Evolutionary conservation across 345 rosid species (phyloP).

Genomic region (Euclidium syriacum): DNA sequence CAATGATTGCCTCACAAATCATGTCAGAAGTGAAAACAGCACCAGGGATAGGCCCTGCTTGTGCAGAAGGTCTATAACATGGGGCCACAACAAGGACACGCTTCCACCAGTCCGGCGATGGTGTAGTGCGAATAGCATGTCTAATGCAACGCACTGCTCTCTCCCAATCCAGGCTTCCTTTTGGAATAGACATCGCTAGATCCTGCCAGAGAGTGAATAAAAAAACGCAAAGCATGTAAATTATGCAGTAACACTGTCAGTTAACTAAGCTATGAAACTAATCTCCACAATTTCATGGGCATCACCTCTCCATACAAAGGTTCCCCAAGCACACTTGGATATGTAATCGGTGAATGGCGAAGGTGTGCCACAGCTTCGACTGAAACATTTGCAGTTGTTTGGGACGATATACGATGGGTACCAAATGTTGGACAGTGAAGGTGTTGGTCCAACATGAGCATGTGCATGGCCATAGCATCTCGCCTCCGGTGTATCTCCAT

Average conservation of each 20-base stretch:
- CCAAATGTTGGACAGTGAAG: slow-evolving; percentile 98
- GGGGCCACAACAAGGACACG: slow-evolving; percentile 95
- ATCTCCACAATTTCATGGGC: neutral
- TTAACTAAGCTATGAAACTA: slow-evolving; percentile 6
- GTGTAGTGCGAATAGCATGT: slow-evolving; percentile 91
- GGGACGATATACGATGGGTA: slow-evolving; percentile 73
- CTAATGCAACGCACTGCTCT: slow-evolving; percentile 96
- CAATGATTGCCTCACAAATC: slow-evolving; percentile 92
- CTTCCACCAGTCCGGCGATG: slow-evolving; percentile 99
- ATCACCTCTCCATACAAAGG: slow-evolving; percentile 95
- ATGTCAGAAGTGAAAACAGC: slow-evolving; percentile 86
- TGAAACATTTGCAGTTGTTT: slow-evolving; percentile 59
- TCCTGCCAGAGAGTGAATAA: slow-evolving; percentile 44
- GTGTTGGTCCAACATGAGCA: slow-evolving; percentile 96
- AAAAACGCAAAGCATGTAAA: slow-evolving; percentile 4
- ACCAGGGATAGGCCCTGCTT: slow-evolving; percentile 75
- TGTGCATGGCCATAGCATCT: slow-evolving; percentile 97
- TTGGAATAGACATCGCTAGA: slow-evolving; percentile 79
- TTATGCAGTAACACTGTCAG: neutral
- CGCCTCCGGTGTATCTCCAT: slow-evolving; percentile 95
- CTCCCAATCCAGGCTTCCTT: slow-evolving; percentile 99
- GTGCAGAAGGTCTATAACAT: slow-evolving; percentile 62
- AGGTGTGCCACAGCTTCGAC: slow-evolving; percentile 66
- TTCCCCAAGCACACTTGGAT: slow-evolving; percentile 97
- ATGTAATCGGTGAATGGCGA: slow-evolving; percentile 88